Percentiles rank a stretch among this genome's conserved stretches.
These are phyloP conservation scores for Hypoxylon sp. DNA, from an alignment of 2,329 filamentous ascomycete genomes.

Conservation along the genomic window DNA sequence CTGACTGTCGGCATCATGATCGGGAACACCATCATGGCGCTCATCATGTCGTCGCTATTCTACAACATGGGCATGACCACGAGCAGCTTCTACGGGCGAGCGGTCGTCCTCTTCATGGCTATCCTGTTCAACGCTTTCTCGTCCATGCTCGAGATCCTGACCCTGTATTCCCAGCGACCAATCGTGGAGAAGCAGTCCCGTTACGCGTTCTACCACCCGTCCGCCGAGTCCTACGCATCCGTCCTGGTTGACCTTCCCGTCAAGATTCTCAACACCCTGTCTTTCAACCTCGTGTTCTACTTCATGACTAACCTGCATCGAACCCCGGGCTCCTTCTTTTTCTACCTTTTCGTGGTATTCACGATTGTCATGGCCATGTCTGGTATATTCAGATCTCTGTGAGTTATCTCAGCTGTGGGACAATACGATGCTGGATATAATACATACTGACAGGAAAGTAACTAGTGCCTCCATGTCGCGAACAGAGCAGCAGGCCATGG, in stretches of 20 bases:
- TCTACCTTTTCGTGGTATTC: conserved; percentile 80
- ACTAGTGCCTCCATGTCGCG: conserved; percentile 60
- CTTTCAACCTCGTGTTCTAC: conserved; percentile 82
- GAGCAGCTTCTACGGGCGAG: conserved; percentile 76
- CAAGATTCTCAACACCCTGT: conserved; percentile 74
- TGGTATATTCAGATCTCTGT: too few relatives aligned
- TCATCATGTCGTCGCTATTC: conserved; percentile 81
- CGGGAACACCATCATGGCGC: conserved; percentile 75
- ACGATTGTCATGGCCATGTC: conserved; percentile 72
- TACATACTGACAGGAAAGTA: too few relatives aligned
- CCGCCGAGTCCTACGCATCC: conserved; percentile 80
- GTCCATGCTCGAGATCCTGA: conserved; percentile 80
- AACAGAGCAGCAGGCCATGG: conserved; percentile 69
- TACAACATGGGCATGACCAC: conserved; percentile 72
- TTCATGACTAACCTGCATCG: conserved; percentile 84
- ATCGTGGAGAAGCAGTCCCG: conserved; percentile 89
- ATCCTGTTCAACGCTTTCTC: conserved; percentile 84
- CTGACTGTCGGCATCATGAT: too few relatives aligned
- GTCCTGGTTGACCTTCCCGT: conserved; percentile 86
- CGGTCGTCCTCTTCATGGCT: conserved; percentile 83
- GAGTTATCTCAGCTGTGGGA: too few relatives aligned
- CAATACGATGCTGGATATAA: too few relatives aligned
- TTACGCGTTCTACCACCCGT: conserved; percentile 89
- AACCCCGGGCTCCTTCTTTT: conserved; percentile 78
- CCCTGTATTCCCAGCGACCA: conserved; percentile 83